Conservation (phyloP, 805 yeast species). For the Brettanomyces anomalus region DNA sequence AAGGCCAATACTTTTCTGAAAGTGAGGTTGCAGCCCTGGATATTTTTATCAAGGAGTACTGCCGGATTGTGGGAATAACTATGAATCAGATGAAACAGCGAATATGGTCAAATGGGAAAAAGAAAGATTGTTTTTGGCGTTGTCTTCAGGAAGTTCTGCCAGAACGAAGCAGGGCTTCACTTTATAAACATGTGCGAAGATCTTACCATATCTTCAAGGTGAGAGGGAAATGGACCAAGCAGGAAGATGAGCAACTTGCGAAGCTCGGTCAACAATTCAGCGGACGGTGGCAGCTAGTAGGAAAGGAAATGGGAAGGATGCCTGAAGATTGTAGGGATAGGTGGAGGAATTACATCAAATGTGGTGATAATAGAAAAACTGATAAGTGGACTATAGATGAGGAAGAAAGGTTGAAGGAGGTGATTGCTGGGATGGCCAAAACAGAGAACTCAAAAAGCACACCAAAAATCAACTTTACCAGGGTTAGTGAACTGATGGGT, state of each 20-base stretch:
- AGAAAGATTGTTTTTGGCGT: constrained; percentile 89
- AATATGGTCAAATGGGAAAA: constrained; percentile 80
- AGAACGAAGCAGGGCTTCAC: constrained; percentile 76
- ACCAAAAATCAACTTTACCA: constrained; percentile 76
- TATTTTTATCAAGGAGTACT: constrained; percentile 60
- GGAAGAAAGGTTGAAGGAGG: constrained; percentile 50
- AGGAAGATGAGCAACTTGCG: constrained; percentile 64
- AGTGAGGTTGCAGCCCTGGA: constrained; percentile 70
- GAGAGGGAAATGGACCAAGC: constrained; percentile 84
- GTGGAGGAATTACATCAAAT: constrained; percentile 83
- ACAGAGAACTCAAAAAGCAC: constrained; percentile 28
- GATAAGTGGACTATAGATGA: constrained; percentile 84
- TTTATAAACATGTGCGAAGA: constrained; percentile 88
- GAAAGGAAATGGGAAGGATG: constrained; percentile 77
- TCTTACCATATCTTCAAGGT: constrained; percentile 80
- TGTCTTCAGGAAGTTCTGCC: constrained; percentile 71
- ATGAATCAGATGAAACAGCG: constrained; percentile 69
- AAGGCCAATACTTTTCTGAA: constrained; percentile 36
- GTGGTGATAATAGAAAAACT: constrained; percentile 67
- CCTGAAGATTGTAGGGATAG: constrained; percentile 97
- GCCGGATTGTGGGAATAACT: constrained; percentile 50
- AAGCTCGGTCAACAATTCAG: constrained; percentile 56
- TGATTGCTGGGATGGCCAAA: constrained; percentile 42
- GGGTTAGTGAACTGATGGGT: constrained; percentile 81
- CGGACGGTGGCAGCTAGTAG: constrained; percentile 86